Base-by-base conservation (phyloP, 2,329 filamentous ascomycete species). In the Alternaria hordeiaustralica region DNA sequence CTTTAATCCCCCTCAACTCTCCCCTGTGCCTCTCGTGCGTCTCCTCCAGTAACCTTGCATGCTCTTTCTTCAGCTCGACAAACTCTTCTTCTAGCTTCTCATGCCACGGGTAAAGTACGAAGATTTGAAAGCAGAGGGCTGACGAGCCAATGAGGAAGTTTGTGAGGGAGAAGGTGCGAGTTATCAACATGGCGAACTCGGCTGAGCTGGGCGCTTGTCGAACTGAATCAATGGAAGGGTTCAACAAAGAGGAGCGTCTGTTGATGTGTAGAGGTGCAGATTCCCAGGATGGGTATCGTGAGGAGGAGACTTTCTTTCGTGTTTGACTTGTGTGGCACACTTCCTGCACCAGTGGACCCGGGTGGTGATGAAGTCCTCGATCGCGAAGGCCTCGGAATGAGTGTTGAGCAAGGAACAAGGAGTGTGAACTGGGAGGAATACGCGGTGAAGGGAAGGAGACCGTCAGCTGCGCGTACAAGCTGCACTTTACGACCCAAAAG, bases 41-140 rank as follows among this genome's bases (percentile, higher is more conserved):
- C 12, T 75, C 69, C 8, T 72, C 70, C 21, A 77, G 60, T 21
- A 76, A 50, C 18, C 68, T 56, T 5, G 82, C 63, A 60, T 90
- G 87, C 68, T 90, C 88, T 60, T 82, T 83, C 73, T 87, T 88
- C 23, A 90, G 79, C 11, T 83, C 80, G 59, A 87, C 82, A 71
- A 91, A 90, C 63, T 87, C 86, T 20, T 86, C 83, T 66, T 90
- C 87, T 7, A 92, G 81, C 73, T 89, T 82, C 71, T 90, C 85
- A 78, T 91, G 89, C 89, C 89, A 91, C 2, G 89, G 89, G 77
- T 91, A 91, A 11, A 92, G 82, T 43, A 92, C 89, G 69, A 88
- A 89, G 54, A 91, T 87, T 78, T 91, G 89, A 77, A 92, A 92
- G 36, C 82, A 83, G 33, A 92, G 83, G 0, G 89, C 89, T 5